Evolutionary conservation across 164 flowering plant genomes (phyloP), one percentile per base, ranked within the genome.

Genomic region (Santalum album): DNA sequence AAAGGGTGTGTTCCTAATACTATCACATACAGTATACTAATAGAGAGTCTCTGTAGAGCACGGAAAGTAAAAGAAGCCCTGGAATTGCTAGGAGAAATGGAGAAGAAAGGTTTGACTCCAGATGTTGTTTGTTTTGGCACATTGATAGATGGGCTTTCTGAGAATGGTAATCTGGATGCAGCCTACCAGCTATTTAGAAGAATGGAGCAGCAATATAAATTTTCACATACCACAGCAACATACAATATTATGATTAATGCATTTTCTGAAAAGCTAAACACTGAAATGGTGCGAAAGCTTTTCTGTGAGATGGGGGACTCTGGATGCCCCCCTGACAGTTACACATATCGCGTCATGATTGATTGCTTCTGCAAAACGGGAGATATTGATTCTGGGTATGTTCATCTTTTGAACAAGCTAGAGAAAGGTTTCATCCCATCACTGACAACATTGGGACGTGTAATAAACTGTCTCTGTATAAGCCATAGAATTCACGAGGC

Each of bases 331-430:
- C 87, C 94, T 12, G 91, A 90, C 60, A 54, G 48, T 56, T 85
- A 79, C 65, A 83, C 87, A 16, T 90, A 78, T 52, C 82, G 86
- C 44, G 79, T 83, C 53, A 69, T 87, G 72, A 81, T 90, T 23
- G 83, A 83, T 61, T 85, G 86, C 20, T 87, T 83, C 57, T 87
- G 94, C 75, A 85, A 76, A 67, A 59, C 77, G 1, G 96, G 83
- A 29, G 66, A 78, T 24, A 45, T 56, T 61, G 78, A 80, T 51
- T 67, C 67, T 38, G 96, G 76, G 20, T 66, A 78, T 57, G 60
- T 23, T 12, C 74, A 69, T 61, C 89, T 90, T 20, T 61, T 78
- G 57, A 70, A 78, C 23, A 73, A 59, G 67, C 61, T 85, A 20
- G 64, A 68, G 42, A 67, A 72, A 63, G 89, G 86, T 34, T 75